Conservation (phyloP, 108 stramenopile genomes). For the Skeletonema menzelii region DNA sequence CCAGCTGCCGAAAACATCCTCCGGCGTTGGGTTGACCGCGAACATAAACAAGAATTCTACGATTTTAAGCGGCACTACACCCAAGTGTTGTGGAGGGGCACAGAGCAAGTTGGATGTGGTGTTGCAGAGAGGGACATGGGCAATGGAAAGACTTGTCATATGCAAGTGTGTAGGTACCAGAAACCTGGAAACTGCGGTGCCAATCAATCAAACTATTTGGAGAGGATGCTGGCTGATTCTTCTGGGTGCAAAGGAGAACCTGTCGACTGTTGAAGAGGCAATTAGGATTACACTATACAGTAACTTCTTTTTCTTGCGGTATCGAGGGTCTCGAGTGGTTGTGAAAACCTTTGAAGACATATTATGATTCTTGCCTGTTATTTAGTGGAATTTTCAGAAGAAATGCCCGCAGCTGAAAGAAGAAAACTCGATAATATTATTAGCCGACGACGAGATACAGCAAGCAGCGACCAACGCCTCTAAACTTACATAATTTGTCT, state of each 20-base stretch:
- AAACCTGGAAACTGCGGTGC: constrained; percentile 25
- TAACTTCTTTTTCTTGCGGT: neutral
- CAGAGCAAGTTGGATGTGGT: constrained; percentile 44
- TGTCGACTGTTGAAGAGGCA: neutral
- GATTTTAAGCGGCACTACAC: constrained; percentile 38
- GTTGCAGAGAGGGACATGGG: constrained; percentile 29
- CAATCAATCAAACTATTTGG: neutral
- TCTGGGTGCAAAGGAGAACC: neutral
- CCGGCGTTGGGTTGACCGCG: constrained; percentile 31
- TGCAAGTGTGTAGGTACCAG: constrained; percentile 44
- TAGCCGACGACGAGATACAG: too few species aligned
- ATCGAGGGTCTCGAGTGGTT: neutral
- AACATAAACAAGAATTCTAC: constrained; percentile 6
- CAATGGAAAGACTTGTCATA: neutral
- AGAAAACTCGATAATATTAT: neutral
- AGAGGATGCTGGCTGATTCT: neutral
- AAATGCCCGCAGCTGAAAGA: neutral
- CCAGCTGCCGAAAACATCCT: constrained; percentile 17
- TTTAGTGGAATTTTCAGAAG: neutral
- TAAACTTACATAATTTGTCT: too few species aligned
- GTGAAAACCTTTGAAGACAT: neutral
- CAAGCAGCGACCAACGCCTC: too few species aligned
- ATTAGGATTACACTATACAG: neutral
- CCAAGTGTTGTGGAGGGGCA: constrained; percentile 41
- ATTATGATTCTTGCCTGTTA: neutral